These are phyloP conservation scores for Dothistroma septosporum DNA, from an alignment of 2,329 filamentous ascomycete species.

Conservation along the genomic window DNA sequence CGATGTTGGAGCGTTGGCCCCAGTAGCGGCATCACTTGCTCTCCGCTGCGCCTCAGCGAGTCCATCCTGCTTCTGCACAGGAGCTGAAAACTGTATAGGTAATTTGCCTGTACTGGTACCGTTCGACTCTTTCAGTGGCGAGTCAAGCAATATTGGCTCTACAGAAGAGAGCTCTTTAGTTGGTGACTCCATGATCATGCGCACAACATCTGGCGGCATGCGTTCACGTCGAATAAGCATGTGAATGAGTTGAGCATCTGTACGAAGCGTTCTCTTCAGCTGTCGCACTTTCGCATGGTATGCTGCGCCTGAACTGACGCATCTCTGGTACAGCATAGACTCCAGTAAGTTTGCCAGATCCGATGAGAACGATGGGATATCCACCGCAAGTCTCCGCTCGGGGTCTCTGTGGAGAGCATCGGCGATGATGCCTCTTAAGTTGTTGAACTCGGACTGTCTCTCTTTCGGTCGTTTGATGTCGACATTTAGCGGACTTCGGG, in stretches of 20 bases:
- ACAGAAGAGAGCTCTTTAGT: neutral
- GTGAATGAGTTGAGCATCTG: neutral
- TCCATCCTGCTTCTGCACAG: neutral
- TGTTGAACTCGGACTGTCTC: neutral
- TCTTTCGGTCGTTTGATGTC: neutral
- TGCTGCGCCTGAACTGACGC: neutral
- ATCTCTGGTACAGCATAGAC: neutral
- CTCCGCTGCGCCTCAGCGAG: constrained; percentile 1
- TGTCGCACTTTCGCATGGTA: neutral
- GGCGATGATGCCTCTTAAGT: neutral
- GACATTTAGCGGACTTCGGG: neutral
- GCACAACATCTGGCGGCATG: neutral
- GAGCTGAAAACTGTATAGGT: no score
- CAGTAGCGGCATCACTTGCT: constrained; percentile 1
- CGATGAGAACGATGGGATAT: neutral
- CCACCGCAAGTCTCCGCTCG: neutral
- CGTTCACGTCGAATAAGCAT: neutral
- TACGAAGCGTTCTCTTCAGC: neutral
- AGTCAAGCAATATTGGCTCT: neutral
- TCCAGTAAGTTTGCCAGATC: neutral
- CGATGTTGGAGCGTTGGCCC: neutral
- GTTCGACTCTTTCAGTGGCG: neutral
- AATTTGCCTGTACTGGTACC: neutral
- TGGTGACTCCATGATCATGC: neutral
- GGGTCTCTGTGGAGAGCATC: neutral